Percentiles rank a stretch among this genome's conserved stretches.
Evolutionary conservation across 2,329 filamentous ascomycete genomes (phyloP).

Genomic region (Sclerotinia subarctica): DNA sequence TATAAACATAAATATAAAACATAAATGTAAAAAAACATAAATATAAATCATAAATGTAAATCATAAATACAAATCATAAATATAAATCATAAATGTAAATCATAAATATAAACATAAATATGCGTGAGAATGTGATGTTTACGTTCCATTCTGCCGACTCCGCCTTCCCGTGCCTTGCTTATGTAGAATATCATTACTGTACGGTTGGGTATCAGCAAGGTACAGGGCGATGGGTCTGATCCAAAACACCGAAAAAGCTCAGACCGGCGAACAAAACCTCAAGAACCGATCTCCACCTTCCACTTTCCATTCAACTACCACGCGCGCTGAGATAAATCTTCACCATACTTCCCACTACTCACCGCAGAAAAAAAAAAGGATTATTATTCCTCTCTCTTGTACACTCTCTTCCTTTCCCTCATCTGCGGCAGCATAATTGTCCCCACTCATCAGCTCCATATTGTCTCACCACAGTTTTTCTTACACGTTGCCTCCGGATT

Average conservation of each 20-base stretch:
- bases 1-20: too few species aligned
- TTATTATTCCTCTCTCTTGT: conserved; percentile 6
- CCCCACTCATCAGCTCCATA: background rate
- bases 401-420: background rate
- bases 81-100: too few species aligned
- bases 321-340: conserved; percentile 18
- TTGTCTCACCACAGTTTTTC: conserved; percentile 4
- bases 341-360: background rate
- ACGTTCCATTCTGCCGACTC: background rate
- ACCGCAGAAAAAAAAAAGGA: background rate
- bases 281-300: conserved; percentile 7
- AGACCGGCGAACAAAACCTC: background rate
- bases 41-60: too few species aligned
- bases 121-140: background rate
- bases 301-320: conserved; percentile 8
- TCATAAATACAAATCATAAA: too few species aligned
- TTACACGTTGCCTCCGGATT: conserved; percentile 16
- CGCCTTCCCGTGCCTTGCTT: conserved; percentile 1
- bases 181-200: background rate
- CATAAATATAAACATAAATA: background rate
- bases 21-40: too few species aligned
- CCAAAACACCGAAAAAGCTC: background rate
- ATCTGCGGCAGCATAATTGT: conserved; percentile 12
- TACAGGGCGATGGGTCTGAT: background rate
- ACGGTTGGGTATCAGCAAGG: background rate